phyloP scores from a whole-genome alignment of 108 stramenopile genomes.

The Cylindrotheca fusiformis region DNA sequence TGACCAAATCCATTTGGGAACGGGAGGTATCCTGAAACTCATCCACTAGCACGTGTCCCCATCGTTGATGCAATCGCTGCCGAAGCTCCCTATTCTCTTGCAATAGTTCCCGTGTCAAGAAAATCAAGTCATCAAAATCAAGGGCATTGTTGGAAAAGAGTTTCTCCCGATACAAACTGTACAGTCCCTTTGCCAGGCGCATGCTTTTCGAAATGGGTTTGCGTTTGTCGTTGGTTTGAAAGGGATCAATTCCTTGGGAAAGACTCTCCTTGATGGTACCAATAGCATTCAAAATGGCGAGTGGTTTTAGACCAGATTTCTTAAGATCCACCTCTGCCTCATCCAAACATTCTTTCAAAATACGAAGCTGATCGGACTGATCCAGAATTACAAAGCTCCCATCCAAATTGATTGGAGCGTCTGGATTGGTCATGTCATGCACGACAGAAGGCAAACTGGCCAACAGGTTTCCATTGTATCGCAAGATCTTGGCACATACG shows the following conservation, averaged over 20 bases:
- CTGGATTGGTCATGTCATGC: constrained; percentile 15
- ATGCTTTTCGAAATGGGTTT: constrained; percentile 26
- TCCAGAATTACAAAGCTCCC: constrained; percentile 70
- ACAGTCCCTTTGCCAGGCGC: constrained; percentile 52
- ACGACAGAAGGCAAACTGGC: constrained; percentile 49
- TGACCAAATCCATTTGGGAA: constrained; percentile 71
- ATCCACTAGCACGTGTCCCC: constrained; percentile 81
- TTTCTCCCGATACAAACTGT: constrained; percentile 58
- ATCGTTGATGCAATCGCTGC: constrained; percentile 50
- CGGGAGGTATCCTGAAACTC: constrained; percentile 86
- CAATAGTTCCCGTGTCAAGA: constrained; percentile 73
- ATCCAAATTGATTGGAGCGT: constrained; percentile 34
- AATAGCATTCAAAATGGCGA: constrained; percentile 62
- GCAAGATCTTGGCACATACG: constrained; percentile 79
- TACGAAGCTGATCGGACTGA: constrained; percentile 63
- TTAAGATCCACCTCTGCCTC: constrained; percentile 44
- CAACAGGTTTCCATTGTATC: constrained; percentile 62
- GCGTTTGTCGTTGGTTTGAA: constrained; percentile 12
- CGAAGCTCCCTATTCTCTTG: constrained; percentile 39
- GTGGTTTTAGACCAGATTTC: constrained; percentile 40
- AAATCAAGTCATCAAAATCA: constrained; percentile 92
- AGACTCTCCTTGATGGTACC: constrained; percentile 28
- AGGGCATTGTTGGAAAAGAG: constrained; percentile 70
- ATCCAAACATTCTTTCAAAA: constrained; percentile 58
- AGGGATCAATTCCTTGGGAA: constrained; percentile 30